Percentiles rank a stretch among this genome's conserved stretches.
These are phyloP conservation scores for Syzygium aromaticum DNA, from an alignment of 345 rosid genomes.

Conservation along the genomic window DNA sequence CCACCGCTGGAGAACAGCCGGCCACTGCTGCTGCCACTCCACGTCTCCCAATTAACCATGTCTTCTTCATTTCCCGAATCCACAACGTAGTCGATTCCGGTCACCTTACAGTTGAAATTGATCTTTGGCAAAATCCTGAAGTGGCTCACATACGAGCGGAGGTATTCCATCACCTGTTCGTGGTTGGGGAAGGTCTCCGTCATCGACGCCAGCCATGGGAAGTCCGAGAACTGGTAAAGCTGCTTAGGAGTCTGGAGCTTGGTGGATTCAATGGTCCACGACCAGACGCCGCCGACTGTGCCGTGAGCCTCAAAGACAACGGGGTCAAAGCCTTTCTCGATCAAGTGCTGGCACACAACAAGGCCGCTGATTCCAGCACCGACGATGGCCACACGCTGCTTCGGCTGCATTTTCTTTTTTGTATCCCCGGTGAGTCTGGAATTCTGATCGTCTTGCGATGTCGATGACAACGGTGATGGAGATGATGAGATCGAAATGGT, in stretches of 20 bases:
- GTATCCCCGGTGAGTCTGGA: not conserved
- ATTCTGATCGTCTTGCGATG: not conserved
- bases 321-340: constrained; percentile 20
- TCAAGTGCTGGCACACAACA: constrained; percentile 22
- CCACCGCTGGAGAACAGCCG: constrained; percentile 12
- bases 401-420: not conserved
- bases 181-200: constrained; percentile 24
- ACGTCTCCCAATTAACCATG: constrained; percentile 10
- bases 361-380: constrained; percentile 43
- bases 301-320: constrained; percentile 18
- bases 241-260: constrained; percentile 30
- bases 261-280: constrained; percentile 22
- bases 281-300: constrained; percentile 27
- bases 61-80: constrained; percentile 1
- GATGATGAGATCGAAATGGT: not conserved
- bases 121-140: constrained; percentile 20
- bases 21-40: constrained; percentile 21
- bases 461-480: not conserved
- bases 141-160: constrained; percentile 14
- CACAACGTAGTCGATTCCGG: constrained; percentile 5
- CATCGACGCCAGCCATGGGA: constrained; percentile 21
- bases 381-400: constrained; percentile 19
- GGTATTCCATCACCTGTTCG: constrained; percentile 19
- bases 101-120: constrained; percentile 19
- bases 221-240: constrained; percentile 33